These are phyloP conservation scores for Ustilago loliicola DNA, from an alignment of 1,284 basidiomycete genomes.

Conservation along the genomic window DNA sequence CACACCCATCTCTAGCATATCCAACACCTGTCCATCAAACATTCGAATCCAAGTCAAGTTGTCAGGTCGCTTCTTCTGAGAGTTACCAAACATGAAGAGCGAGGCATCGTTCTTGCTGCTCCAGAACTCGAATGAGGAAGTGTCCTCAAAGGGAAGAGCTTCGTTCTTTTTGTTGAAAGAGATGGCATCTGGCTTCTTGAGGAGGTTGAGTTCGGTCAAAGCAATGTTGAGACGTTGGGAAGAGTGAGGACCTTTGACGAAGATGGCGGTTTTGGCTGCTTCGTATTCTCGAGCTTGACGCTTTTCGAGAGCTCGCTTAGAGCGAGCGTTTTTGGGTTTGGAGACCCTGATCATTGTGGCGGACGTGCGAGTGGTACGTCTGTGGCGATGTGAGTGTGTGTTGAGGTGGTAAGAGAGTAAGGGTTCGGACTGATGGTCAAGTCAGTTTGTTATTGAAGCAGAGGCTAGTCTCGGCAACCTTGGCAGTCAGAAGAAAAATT, in stretches of 20 bases:
- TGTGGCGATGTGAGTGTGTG: too few species aligned
- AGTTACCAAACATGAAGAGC: conserved; percentile 90
- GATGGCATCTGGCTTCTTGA: conserved; percentile 77
- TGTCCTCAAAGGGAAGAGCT: conserved; percentile 90
- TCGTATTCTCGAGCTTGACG: conserved; percentile 87
- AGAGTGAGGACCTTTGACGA: conserved; percentile 88
- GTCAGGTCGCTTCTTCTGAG: conserved; percentile 93
- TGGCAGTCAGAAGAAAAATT: conserved; percentile 12
- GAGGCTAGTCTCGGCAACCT: background rate
- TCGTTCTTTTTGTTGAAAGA: conserved; percentile 95
- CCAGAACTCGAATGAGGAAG: conserved; percentile 89
- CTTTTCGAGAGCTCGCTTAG: conserved; percentile 91
- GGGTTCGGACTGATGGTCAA: background rate
- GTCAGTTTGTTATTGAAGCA: background rate
- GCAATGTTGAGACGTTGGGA: conserved; percentile 83
- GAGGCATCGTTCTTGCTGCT: conserved; percentile 92
- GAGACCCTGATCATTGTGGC: conserved; percentile 58
- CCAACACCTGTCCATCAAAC: conserved; percentile 88
- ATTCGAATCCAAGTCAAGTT: conserved; percentile 87
- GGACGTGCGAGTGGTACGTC: background rate
- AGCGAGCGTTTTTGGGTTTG: conserved; percentile 96
- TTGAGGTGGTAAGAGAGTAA: background rate
- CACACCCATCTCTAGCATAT: conserved; percentile 94
- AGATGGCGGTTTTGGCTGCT: conserved; percentile 84
- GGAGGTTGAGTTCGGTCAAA: conserved; percentile 79